Base-by-base conservation (phyloP, 371 early-diverging fungal species). In the Zopfochytrium polystomum region DNA sequence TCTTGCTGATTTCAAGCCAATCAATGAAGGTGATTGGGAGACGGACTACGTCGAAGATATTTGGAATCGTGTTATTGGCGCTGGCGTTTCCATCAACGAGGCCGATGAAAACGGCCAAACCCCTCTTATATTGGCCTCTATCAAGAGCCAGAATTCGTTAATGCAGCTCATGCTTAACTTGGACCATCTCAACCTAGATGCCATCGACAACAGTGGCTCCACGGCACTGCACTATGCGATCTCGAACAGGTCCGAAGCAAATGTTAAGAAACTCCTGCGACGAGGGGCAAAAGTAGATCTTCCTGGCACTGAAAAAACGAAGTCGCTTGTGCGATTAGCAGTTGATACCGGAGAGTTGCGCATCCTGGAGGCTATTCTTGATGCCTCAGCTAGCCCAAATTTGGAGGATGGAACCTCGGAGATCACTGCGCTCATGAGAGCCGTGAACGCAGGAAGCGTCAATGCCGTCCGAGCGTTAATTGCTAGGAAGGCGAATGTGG, bases 111-210 rank as follows among this genome's bases (percentile, higher is more conserved):
- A 65, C 27, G 62, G 62, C 15, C 55, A 76, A 30, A 74, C 72
- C 0, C 78, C 85, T 15, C 42, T 80, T 15, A 79, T 82, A 58
- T 80, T 76, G 54, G 85, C 85, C 3, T 75, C 80, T 27, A 75
- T 66, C 55, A 42, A 76, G 52, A 68, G 73, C 18, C 81, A 82
- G 43, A n/a, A 18, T 0, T 33, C 25, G 1, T 32, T 85, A 2
- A 52, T 78, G 0, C 52, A 55, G 18, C 31, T 64, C 42, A 33
- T 83, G 7, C 48, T 81, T 0, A 3, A 13, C 26, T 23, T 27
- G 0, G 30, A 57, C 1, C 47, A 33, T 1, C 33, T 52, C 22
- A 34, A 52, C 0, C 20, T 73, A 9, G 60, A 76, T 23, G 52
- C 60, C 0, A 2, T 65, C 29, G 82, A 83, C 46, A 45, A 62